Conservation (phyloP, 2,329 filamentous ascomycete genomes). For the Piedraia hortae region DNA sequence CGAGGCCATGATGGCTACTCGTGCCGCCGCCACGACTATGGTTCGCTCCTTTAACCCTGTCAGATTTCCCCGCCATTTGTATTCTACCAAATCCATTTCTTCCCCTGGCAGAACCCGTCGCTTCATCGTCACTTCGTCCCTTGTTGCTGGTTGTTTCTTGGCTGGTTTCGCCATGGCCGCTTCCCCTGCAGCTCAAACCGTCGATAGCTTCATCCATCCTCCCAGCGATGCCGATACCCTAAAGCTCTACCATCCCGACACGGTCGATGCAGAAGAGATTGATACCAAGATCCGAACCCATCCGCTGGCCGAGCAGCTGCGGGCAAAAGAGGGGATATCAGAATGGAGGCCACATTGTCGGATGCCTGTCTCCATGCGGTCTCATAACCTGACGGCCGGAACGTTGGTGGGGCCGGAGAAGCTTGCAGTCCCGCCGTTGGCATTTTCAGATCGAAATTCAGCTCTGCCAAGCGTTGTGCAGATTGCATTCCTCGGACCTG, state of each 20-base stretch:
- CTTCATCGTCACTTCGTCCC: constrained; percentile 20
- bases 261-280: constrained; percentile 26
- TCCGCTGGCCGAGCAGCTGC: constrained; percentile 42
- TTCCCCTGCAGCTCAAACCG: constrained; percentile 23
- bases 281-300: constrained; percentile 50
- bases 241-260: constrained; percentile 30
- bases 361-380: constrained; percentile 41
- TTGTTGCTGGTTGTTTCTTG: constrained; percentile 22
- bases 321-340: constrained; percentile 34
- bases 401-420: constrained; percentile 47
- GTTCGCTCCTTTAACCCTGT: no score
- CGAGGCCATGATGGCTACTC: no score
- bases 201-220: constrained; percentile 24
- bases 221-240: constrained; percentile 49
- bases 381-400: constrained; percentile 56
- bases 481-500: constrained; percentile 48
- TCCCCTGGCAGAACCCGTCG: constrained; percentile 5
- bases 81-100: no score
- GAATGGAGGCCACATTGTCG: constrained; percentile 73
- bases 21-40: no score
- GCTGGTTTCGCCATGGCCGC: constrained; percentile 30
- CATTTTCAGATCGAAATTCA: constrained; percentile 37
- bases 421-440: constrained; percentile 55
- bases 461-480: constrained; percentile 31
- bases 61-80: no score